Base-by-base conservation (phyloP, 2,329 filamentous ascomycete genomes). In the Arachnopeziza araneosa region DNA sequence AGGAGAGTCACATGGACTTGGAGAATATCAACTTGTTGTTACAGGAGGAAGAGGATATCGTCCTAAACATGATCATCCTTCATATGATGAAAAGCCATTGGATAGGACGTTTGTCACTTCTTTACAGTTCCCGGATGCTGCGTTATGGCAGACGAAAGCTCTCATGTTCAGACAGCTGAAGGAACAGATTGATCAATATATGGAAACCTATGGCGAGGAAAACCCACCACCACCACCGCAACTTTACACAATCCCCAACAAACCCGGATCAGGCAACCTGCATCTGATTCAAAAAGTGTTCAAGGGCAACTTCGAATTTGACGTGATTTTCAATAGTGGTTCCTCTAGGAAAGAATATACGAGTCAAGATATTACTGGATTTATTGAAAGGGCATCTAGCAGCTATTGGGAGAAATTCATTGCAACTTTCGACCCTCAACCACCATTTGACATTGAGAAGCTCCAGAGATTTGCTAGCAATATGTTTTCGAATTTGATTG, bases 271-370 rank as follows among this genome's bases (percentile, higher is more conserved):
- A 14, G 93, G 92, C 30, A 98, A 98, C 70, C 77, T 91, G 17
- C 93, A 99, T 65, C 77, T 96, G 50, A 81, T 98, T 19, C 91
- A 99, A 75, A 97, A 96, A 76, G 85, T 92, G 1, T 98, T 96
- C 68, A 84, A 93, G 68, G 93, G 95, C 1, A 75, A 87, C 1
- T 99, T 98, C 70, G 91, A 93, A 78, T 98, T 98, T 68, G 95
- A 98, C 72, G 81, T 98, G 57, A 80, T 98, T 54, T 97, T 92
- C 77, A 91, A 90, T 4, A 96, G 93, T 61, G 85, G 78, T 17
- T 93, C 90, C 21, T 83, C 86, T 3, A 56, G 77, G 30, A 78
- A 79, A 65, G 79, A 82, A 21, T 65, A 84, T 44, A 80, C 76
- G 5, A 80, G 80, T 59, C 82, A 88, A 50, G 84, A 88, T 62